Conservation (phyloP, 371 early-diverging fungal species). For the Nematocida sp. region DNA sequence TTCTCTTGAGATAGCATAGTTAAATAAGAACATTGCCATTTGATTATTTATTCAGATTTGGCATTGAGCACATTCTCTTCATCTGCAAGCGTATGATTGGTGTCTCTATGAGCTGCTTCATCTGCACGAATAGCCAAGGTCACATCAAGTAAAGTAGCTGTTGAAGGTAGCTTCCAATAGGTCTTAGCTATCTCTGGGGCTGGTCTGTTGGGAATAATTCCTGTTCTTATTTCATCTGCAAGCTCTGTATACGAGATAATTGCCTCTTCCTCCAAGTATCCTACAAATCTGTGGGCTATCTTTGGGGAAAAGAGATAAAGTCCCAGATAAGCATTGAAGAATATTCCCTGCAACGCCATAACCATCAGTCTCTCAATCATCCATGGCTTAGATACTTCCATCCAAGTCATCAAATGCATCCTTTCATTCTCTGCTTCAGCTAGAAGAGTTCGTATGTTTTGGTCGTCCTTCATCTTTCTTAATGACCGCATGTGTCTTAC, state of each 20-base stretch:
- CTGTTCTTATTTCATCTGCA: conserved; percentile 75
- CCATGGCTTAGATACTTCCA: conserved; percentile 70
- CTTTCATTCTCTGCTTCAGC: conserved; percentile 80
- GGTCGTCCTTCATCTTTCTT: conserved; percentile 73
- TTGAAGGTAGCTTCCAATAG: conserved; percentile 76
- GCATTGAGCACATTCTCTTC: background rate
- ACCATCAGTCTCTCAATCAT: conserved; percentile 68
- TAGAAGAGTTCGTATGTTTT: conserved; percentile 74
- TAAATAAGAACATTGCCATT: too few relatives aligned
- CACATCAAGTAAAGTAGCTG: conserved; percentile 77
- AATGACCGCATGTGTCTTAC: conserved; percentile 75
- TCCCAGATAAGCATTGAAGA: conserved; percentile 77
- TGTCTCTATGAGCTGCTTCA: conserved; percentile 79
- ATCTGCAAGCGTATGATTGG: conserved; percentile 68
- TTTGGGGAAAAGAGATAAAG: conserved; percentile 74
- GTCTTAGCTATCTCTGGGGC: conserved; percentile 74
- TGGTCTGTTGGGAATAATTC: conserved; percentile 68
- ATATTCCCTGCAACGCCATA: conserved; percentile 72
- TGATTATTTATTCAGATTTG: too few relatives aligned
- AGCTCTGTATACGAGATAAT: conserved; percentile 80
- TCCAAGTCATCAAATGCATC: conserved; percentile 79
- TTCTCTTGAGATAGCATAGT: too few relatives aligned
- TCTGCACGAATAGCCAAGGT: conserved; percentile 86
- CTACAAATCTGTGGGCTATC: conserved; percentile 75
- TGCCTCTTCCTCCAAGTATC: conserved; percentile 75